phyloP scores from a whole-genome alignment of 306 rosid genomes.

The Gynostemma pentaphyllum region DNA sequence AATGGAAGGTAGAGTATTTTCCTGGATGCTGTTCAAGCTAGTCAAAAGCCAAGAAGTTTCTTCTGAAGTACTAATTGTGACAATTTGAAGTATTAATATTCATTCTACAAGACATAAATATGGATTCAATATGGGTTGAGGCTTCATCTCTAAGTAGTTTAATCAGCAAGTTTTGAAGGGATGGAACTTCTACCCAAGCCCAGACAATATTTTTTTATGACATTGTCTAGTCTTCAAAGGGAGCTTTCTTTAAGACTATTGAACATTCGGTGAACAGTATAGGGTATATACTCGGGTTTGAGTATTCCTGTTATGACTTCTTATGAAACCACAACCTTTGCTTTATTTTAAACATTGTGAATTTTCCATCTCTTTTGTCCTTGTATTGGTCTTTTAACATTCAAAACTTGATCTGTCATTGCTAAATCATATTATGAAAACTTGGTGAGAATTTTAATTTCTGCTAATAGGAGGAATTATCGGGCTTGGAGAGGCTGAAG shows the following conservation, averaged over 20 bases:
- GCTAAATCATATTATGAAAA: background rate
- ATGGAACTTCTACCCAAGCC: too few species aligned
- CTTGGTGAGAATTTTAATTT: background rate
- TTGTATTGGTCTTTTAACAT: background rate
- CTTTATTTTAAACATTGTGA: background rate
- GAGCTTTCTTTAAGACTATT: background rate
- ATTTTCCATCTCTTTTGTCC: background rate
- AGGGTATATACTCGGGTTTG: background rate
- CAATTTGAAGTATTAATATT: background rate
- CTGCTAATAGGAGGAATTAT: conserved; percentile 77
- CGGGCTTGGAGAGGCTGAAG: conserved; percentile 96
- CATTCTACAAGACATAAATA: background rate
- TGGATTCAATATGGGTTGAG: background rate
- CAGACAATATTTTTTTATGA: too few species aligned
- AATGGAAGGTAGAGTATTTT: background rate
- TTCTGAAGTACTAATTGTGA: background rate
- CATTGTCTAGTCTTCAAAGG: background rate
- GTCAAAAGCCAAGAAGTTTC: background rate
- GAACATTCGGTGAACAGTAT: too few species aligned
- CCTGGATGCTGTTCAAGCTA: background rate
- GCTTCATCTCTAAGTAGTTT: background rate
- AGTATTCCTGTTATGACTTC: background rate
- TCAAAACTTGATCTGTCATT: conserved; percentile 1
- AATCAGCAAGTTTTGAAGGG: too few species aligned
- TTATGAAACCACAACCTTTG: background rate